Evolutionary conservation across 352 stramenopile genomes (phyloP).

Genomic region (Pythium plurisporium): DNA sequence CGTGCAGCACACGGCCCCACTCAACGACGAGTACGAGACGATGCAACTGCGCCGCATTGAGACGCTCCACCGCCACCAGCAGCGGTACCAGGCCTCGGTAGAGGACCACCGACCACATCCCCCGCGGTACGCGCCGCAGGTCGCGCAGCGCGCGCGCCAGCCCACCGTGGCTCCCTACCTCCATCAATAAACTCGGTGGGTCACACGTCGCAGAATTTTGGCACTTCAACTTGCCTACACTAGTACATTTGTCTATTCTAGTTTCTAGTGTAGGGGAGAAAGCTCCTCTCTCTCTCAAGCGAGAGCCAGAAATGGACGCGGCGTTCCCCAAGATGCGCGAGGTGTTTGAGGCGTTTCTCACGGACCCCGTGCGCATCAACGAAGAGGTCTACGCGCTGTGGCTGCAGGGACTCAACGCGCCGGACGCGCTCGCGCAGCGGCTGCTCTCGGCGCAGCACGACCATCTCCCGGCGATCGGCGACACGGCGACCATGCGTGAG

Average conservation of each 20-base stretch:
- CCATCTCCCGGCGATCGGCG: slow-evolving; percentile 45
- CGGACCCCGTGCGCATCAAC: slow-evolving; percentile 72
- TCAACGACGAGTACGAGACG: slow-evolving; percentile 24
- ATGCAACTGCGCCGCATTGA: slow-evolving; percentile 33
- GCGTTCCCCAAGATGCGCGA: slow-evolving; percentile 49
- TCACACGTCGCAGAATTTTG: slow-evolving; percentile 11
- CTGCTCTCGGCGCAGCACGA: slow-evolving; percentile 37
- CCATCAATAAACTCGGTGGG: not conserved
- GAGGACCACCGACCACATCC: slow-evolving; percentile 24
- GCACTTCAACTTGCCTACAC: no score
- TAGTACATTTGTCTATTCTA: not conserved
- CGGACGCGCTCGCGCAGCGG: slow-evolving; percentile 45
- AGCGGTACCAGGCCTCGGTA: slow-evolving; percentile 33
- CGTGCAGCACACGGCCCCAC: slow-evolving; percentile 21
- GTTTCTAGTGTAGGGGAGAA: not conserved
- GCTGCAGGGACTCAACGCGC: slow-evolving; percentile 68
- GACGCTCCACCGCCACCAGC: slow-evolving; percentile 38
- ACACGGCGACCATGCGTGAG: slow-evolving; percentile 53
- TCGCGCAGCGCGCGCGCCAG: not conserved
- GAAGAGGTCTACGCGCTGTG: slow-evolving; percentile 76
- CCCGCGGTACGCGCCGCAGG: not conserved
- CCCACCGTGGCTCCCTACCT: slow-evolving; percentile 5
- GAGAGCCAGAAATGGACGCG: not conserved
- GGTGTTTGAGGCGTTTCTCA: slow-evolving; percentile 80
- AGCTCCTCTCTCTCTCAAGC: not conserved